phyloP scores from a whole-genome alignment of 495 filamentous ascomycete genomes.

The Achaetomiella virescens region DNA sequence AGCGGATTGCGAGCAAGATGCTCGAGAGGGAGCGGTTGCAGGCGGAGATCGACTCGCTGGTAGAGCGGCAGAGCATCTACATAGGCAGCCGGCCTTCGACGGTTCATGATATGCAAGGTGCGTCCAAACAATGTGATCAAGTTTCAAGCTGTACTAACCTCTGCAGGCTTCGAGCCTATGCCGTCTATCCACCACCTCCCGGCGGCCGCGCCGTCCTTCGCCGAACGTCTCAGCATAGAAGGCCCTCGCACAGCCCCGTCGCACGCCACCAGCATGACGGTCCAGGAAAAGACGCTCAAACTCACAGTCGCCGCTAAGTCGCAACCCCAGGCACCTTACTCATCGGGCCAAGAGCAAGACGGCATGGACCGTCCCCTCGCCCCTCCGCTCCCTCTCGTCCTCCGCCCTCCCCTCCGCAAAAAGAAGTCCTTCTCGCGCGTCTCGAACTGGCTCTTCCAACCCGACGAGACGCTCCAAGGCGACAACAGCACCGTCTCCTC shows the following conservation, averaged over 20 bases:
- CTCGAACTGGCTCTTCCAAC: slow-evolving; percentile 49
- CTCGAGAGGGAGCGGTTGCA: slow-evolving; percentile 47
- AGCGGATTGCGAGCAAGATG: slow-evolving; percentile 48
- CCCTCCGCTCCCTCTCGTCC: slow-evolving; percentile 46
- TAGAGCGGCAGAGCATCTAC: slow-evolving; percentile 50
- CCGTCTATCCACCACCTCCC: slow-evolving; percentile 42
- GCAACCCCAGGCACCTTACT: slow-evolving; percentile 8
- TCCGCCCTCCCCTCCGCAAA: slow-evolving; percentile 46
- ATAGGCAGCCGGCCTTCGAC: slow-evolving; percentile 44
- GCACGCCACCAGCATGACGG: slow-evolving; percentile 7
- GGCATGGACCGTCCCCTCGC: slow-evolving; percentile 37
- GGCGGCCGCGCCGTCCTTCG: slow-evolving; percentile 44
- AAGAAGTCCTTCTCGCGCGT: slow-evolving; percentile 54
- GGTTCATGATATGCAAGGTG: slow-evolving; percentile 26
- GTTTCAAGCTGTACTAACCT: slow-evolving; percentile 12
- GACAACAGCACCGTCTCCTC: slow-evolving; percentile 11
- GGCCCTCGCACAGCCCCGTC: slow-evolving; percentile 32
- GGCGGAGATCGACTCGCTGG: slow-evolving; percentile 46
- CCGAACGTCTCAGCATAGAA: slow-evolving; percentile 41
- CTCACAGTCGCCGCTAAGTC: slow-evolving; percentile 19
- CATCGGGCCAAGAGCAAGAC: not conserved
- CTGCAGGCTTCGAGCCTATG: slow-evolving; percentile 37
- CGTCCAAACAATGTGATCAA: not conserved
- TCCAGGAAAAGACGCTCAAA: slow-evolving; percentile 15
- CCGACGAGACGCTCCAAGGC: not conserved